Percentiles rank a stretch among this genome's conserved stretches.
Conservation (phyloP, 2,329 filamentous ascomycete species). For the Aspergillus puulaauensis region DNA sequence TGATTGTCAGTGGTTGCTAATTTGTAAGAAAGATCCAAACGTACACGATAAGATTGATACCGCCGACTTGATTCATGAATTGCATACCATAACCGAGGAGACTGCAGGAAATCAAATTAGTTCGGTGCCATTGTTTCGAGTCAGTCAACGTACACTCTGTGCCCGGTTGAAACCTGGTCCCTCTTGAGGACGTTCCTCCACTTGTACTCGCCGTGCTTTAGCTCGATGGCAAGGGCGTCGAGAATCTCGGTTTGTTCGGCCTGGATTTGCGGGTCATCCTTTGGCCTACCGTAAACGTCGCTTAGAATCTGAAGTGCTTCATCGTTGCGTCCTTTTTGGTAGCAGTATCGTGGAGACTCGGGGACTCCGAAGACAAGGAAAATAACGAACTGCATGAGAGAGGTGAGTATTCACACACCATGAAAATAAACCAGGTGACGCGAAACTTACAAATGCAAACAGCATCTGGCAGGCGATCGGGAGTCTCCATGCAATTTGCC, state of each 20-base stretch:
- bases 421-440: conserved; percentile 3
- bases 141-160: conserved; percentile 33
- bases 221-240: conserved; percentile 46
- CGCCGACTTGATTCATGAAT: conserved; percentile 52
- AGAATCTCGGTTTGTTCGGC: conserved; percentile 40
- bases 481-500: conserved; percentile 47
- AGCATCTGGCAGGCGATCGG: conserved; percentile 50
- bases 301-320: conserved; percentile 29
- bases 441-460: conserved; percentile 43
- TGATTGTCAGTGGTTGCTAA: neutral
- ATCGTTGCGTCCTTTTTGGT: conserved; percentile 41
- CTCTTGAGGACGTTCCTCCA: conserved; percentile 42
- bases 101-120: neutral
- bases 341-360: conserved; percentile 45
- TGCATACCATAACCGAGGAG: conserved; percentile 49
- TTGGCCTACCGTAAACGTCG: conserved; percentile 25
- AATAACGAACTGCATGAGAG: conserved; percentile 14
- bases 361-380: conserved; percentile 25
- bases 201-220: conserved; percentile 32
- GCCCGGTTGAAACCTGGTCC: conserved; percentile 44
- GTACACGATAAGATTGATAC: conserved; percentile 48
- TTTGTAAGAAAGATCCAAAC: neutral
- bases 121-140: neutral
- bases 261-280: conserved; percentile 22
- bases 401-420: neutral